Base-by-base conservation (phyloP, 148 eudicot species). In the Dianthus caryophyllus region DNA sequence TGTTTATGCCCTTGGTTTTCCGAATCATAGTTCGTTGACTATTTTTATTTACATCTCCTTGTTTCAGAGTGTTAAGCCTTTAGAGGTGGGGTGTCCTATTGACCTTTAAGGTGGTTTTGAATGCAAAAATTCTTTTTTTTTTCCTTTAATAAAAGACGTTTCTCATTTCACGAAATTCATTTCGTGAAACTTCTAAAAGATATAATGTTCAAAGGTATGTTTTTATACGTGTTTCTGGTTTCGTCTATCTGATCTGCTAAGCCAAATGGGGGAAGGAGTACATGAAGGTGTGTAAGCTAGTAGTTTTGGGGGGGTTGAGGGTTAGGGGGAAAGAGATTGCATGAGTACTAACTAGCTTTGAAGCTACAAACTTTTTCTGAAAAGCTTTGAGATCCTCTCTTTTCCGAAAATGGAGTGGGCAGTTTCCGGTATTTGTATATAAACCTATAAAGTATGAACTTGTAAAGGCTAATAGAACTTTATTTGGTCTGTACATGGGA, bases 131-230 rank as follows among this genome's bases (percentile, higher is more conserved):
- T 70, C 72, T 65, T 63, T 24, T 77, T 87, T 75, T 59, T n/a
- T n/a, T n/a, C 26, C 69, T 76, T 80, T 87, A 79, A 85, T 82
- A 69, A 71, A 83, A 74, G 70, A 72, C 67, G 74, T 79, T 78
- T 77, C 71, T 76, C 70, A 71, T 83, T 87, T 82, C 98, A 93
- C 97, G 98, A 83, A 63, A 77, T 67, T 80, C 93, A 79, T 89
- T 78, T 80, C 85, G 85, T 83, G 88, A 81, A 73, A 73, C 85
- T 49, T 78, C 95, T 87, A 70, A 87, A 85, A 86, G 84, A 93
- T 84, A 75, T 86, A 75, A 83, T 77, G 71, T 86, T 81, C 65
- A 93, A 93, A 93, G 97, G 98, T 93, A 89, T 83, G 97, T 61
- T 11, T 31, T 50, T n/a, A n/a, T n/a, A n/a, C n/a, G n/a, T n/a